Evolutionary conservation across 805 yeast genomes (phyloP).

Genomic region (Kuraishia piskuri): DNA sequence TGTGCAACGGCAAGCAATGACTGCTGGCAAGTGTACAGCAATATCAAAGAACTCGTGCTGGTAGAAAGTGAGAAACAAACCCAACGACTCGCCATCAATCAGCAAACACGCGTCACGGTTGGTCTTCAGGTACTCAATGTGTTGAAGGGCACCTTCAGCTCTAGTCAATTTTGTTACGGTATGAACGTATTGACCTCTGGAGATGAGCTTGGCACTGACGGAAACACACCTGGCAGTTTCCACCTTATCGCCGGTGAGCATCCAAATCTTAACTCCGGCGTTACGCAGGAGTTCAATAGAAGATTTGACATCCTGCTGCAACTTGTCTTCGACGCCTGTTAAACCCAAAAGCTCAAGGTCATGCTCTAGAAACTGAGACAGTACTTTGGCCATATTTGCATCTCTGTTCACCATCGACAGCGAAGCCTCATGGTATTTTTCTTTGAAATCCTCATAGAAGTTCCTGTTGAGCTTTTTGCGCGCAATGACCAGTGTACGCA

Average conservation of each 20-base stretch:
- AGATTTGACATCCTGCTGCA: slow-evolving; percentile 85
- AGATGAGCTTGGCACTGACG: slow-evolving; percentile 85
- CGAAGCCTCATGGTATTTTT: slow-evolving; percentile 63
- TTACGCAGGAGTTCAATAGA: slow-evolving; percentile 88
- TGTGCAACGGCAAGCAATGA: slow-evolving; percentile 96
- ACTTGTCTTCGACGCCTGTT: slow-evolving; percentile 95
- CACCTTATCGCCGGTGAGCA: slow-evolving; percentile 98
- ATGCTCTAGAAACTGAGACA: slow-evolving; percentile 64
- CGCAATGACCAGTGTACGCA: slow-evolving; percentile 92
- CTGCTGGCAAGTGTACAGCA: slow-evolving; percentile 79
- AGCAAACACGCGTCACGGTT: slow-evolving; percentile 66
- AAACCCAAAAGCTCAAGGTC: slow-evolving; percentile 83
- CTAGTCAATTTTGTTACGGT: slow-evolving; percentile 62
- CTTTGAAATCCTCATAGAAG: slow-evolving; percentile 53
- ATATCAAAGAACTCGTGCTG: slow-evolving; percentile 67
- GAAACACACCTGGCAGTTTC: slow-evolving; percentile 98
- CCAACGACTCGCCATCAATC: slow-evolving; percentile 91
- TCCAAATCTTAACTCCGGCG: slow-evolving; percentile 98
- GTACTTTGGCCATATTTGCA: slow-evolving; percentile 55
- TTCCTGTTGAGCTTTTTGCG: slow-evolving; percentile 56
- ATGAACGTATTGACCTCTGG: slow-evolving; percentile 91
- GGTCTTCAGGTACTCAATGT: slow-evolving; percentile 61
- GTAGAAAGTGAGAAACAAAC: slow-evolving; percentile 53
- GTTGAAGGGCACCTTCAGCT: slow-evolving; percentile 61
- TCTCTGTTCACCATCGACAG: slow-evolving; percentile 79